Evolutionary conservation across 352 stramenopile genomes (phyloP).

Genomic region (Phytopythium mirpurense): DNA sequence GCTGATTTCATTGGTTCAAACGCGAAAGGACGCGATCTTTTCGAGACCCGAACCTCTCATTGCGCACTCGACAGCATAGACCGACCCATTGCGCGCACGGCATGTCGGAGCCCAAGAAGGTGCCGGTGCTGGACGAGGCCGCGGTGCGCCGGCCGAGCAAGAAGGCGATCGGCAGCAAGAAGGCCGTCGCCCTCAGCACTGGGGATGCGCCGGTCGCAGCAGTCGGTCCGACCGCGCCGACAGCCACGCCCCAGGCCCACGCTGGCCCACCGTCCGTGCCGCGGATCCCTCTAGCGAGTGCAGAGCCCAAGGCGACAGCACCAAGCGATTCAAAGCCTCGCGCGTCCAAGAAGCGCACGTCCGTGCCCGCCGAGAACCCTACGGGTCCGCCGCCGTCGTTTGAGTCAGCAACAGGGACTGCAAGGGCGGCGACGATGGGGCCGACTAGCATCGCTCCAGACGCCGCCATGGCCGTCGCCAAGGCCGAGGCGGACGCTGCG

Average conservation of each 20-base stretch:
- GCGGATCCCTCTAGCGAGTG: conserved; percentile 24
- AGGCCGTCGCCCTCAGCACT: neutral
- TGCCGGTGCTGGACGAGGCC: conserved; percentile 7
- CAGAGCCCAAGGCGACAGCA: conserved; percentile 30
- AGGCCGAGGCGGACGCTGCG: conserved; percentile 32
- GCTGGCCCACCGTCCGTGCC: conserved; percentile 24
- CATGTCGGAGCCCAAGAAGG: conserved; percentile 38
- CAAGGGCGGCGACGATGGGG: neutral
- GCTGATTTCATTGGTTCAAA: neutral
- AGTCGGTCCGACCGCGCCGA: conserved; percentile 7
- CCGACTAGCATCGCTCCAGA: conserved; percentile 7
- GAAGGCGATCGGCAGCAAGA: conserved; percentile 21
- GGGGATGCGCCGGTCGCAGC: neutral
- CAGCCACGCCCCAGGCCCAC: conserved; percentile 6
- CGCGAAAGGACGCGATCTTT: conserved; percentile 1
- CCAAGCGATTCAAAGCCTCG: conserved; percentile 19
- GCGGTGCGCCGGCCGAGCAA: conserved; percentile 26
- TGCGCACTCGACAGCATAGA: no score
- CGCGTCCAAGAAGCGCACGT: conserved; percentile 44
- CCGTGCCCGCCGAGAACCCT: conserved; percentile 5
- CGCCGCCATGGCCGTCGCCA: conserved; percentile 15
- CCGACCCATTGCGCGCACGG: neutral
- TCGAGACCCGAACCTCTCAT: neutral
- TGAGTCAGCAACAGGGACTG: conserved; percentile 5
- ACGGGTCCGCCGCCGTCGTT: conserved; percentile 10